Conservation (phyloP, 2,329 filamentous ascomycete genomes). For the Penicillium sp. region DNA sequence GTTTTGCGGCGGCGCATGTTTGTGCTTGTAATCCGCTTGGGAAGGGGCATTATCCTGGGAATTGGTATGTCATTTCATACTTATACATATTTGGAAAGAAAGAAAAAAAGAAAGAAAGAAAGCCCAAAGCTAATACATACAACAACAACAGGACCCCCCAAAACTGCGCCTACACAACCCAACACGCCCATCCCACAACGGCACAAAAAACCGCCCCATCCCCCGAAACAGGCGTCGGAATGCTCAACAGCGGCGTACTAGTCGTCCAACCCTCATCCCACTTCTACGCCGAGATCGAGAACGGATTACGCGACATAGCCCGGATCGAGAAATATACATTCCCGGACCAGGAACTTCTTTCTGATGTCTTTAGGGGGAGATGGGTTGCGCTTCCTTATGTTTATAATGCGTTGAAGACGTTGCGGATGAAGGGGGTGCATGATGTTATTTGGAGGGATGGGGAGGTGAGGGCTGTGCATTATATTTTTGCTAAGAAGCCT, state of each 20-base stretch:
- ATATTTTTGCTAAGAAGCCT: constrained; percentile 17
- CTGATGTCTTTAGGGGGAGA: constrained; percentile 52
- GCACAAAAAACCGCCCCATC: constrained; percentile 39
- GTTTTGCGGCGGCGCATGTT: constrained; percentile 74
- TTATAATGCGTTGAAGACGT: constrained; percentile 59
- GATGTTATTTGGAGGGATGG: constrained; percentile 13
- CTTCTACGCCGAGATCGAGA: constrained; percentile 48
- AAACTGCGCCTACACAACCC: constrained; percentile 12
- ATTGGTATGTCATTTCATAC: constrained; percentile 53
- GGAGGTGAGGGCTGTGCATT: constrained; percentile 14
- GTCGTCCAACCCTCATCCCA: constrained; percentile 51
- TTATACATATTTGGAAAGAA: too few species aligned
- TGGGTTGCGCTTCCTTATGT: constrained; percentile 59
- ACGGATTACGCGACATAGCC: constrained; percentile 42
- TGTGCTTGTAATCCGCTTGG: constrained; percentile 79
- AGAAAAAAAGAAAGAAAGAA: neutral
- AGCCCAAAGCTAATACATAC: constrained; percentile 17
- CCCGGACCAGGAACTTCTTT: constrained; percentile 54
- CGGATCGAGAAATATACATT: constrained; percentile 51
- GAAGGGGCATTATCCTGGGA: constrained; percentile 68
- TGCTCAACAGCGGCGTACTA: constrained; percentile 56
- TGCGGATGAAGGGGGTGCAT: constrained; percentile 43
- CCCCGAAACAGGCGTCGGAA: constrained; percentile 49
- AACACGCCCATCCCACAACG: neutral
- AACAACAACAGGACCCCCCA: constrained; percentile 27